Evolutionary conservation across 768 basidiomycete genomes (phyloP).

Genomic region (Termitomyces sp.): DNA sequence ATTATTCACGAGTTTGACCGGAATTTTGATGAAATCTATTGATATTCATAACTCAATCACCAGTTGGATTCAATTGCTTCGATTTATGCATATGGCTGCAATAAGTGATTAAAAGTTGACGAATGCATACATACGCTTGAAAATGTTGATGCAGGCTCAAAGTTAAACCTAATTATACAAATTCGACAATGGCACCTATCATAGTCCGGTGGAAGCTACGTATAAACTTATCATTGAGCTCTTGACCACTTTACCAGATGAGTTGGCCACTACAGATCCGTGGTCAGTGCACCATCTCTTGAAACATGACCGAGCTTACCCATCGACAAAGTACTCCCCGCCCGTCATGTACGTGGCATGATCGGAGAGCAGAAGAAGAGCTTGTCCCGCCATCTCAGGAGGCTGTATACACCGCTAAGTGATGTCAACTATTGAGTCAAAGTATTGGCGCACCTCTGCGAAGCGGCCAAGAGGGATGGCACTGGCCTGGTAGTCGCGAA

Average conservation of each 20-base stretch:
- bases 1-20: no score
- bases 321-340: constrained; percentile 51
- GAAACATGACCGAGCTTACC: constrained; percentile 26
- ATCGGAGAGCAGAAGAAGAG: constrained; percentile 47
- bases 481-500: constrained; percentile 43
- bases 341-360: constrained; percentile 55
- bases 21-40: no score
- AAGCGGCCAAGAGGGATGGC: constrained; percentile 53
- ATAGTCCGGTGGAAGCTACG: no score
- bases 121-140: no score
- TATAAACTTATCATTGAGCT: background rate
- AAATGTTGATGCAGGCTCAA: background rate
- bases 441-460: constrained; percentile 35
- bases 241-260: constrained; percentile 7
- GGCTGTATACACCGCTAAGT: constrained; percentile 28
- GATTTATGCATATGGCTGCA: no score
- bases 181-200: background rate
- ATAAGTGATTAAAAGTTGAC: no score
- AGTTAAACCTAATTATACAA: background rate
- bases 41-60: no score
- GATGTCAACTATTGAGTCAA: background rate
- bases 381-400: constrained; percentile 52
- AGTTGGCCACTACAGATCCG: constrained; percentile 6
- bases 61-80: no score
- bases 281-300: no score